These are phyloP conservation scores for Pythium monospermum DNA, from an alignment of 352 stramenopile species.

Conservation along the genomic window DNA sequence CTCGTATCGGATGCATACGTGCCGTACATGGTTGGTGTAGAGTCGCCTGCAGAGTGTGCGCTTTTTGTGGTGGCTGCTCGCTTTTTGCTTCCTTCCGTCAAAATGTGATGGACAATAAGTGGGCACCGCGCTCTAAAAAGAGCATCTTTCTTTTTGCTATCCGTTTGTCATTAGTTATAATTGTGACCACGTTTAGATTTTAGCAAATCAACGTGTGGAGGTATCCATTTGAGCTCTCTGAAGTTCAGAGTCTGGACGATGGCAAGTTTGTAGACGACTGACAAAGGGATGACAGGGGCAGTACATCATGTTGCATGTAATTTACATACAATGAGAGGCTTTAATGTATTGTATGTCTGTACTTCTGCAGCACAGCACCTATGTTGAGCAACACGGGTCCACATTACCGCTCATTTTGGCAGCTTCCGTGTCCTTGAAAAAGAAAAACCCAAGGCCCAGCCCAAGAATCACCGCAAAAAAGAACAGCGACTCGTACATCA, in stretches of 20 bases:
- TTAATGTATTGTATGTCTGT: too few species aligned
- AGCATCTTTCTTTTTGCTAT: constrained; percentile 12
- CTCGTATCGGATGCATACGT: constrained; percentile 13
- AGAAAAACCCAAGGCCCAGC: constrained; percentile 60
- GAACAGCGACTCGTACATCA: constrained; percentile 82
- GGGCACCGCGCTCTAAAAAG: neutral
- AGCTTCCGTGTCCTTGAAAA: constrained; percentile 82
- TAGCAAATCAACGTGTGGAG: neutral
- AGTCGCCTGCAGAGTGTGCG: neutral
- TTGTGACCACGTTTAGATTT: neutral
- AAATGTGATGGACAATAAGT: too few species aligned
- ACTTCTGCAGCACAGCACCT: too few species aligned
- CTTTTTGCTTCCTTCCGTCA: constrained; percentile 1
- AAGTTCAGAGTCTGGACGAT: too few species aligned
- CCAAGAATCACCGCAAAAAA: constrained; percentile 75
- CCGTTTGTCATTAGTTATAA: constrained; percentile 67
- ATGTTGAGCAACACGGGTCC: constrained; percentile 70
- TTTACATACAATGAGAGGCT: too few species aligned
- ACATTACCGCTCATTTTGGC: constrained; percentile 64
- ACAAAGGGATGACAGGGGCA: too few species aligned
- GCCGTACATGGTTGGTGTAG: constrained; percentile 16
- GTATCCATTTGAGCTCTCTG: too few species aligned
- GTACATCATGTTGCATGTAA: too few species aligned
- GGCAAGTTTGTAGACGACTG: too few species aligned
- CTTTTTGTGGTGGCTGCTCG: too few species aligned